Evolutionary conservation across 345 rosid genomes (phyloP).

Genomic region (Hibiscus trionum): DNA sequence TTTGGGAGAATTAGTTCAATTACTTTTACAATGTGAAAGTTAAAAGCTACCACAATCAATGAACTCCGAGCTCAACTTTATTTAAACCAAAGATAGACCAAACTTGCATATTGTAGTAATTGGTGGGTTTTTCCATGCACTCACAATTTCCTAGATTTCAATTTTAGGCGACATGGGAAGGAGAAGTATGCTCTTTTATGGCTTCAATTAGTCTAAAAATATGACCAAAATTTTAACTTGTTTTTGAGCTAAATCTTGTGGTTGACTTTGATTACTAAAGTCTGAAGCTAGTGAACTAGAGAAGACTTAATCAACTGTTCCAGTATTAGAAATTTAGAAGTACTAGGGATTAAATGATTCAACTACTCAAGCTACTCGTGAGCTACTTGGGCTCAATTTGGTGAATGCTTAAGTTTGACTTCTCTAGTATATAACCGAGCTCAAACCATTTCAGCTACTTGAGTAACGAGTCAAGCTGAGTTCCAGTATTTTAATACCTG

Average conservation of each 20-base stretch:
- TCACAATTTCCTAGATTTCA: neutral
- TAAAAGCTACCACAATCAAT: neutral
- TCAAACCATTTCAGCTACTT: neutral
- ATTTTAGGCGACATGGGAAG: neutral
- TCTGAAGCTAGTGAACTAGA: neutral
- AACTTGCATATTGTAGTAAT: neutral
- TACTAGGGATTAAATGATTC: neutral
- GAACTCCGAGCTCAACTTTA: neutral
- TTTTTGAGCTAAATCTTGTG: neutral
- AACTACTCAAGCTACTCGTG: neutral
- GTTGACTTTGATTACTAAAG: neutral
- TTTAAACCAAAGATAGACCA: neutral
- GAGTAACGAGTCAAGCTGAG: neutral
- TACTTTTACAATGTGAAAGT: neutral
- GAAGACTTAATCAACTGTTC: neutral
- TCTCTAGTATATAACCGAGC: neutral
- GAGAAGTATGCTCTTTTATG: neutral
- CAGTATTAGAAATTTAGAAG: neutral
- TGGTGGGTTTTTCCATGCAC: neutral
- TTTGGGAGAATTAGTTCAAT: neutral
- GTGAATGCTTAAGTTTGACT: neutral
- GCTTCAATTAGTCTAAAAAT: neutral
- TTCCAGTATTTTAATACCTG: neutral
- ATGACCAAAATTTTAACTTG: neutral
- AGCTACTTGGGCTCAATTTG: neutral